Evolutionary conservation across 306 rosid genomes (phyloP).

Genomic region (Comarum palustre): DNA sequence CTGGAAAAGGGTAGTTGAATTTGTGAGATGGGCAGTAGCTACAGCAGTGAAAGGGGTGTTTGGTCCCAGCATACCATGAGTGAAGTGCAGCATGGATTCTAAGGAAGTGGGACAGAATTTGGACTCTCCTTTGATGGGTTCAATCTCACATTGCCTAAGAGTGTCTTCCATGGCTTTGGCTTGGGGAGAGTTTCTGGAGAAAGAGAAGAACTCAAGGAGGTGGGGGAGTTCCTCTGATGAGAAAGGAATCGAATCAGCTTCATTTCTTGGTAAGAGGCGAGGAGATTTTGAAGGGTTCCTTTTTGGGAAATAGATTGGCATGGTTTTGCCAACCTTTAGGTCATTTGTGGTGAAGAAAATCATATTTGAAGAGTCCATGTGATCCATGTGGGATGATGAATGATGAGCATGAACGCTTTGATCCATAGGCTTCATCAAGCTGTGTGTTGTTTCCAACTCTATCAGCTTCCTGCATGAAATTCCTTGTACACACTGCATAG

Average conservation of each 20-base stretch:
- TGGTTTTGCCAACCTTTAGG: slow-evolving; percentile 45
- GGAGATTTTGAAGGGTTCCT: slow-evolving; percentile 58
- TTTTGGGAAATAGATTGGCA: slow-evolving; percentile 64
- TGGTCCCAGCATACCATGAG: slow-evolving; percentile 34
- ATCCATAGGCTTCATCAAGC: slow-evolving; percentile 2
- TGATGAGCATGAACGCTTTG: slow-evolving; percentile 13
- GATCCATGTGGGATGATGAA: slow-evolving; percentile 29
- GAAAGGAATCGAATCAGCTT: slow-evolving; percentile 61
- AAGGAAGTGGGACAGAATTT: slow-evolving; percentile 70
- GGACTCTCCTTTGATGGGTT: slow-evolving; percentile 61
- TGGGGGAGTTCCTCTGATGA: slow-evolving; percentile 42
- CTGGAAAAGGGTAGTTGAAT: slow-evolving; percentile 51
- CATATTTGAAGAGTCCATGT: slow-evolving; percentile 46
- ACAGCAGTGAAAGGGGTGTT: slow-evolving; percentile 27
- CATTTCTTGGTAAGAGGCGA: slow-evolving; percentile 40
- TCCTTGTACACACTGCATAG: slow-evolving; percentile 35
- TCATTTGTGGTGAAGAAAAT: slow-evolving; percentile 66
- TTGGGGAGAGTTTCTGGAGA: slow-evolving; percentile 52
- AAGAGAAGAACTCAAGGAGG: slow-evolving; percentile 46
- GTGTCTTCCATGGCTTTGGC: slow-evolving; percentile 70
- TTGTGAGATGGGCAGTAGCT: slow-evolving; percentile 44
- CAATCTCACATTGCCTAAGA: slow-evolving; percentile 51
- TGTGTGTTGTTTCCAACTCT: neutral
- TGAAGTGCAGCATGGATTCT: slow-evolving; percentile 67
- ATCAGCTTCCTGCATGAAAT: slow-evolving; percentile 29